Conservation (phyloP, 495 filamentous ascomycete genomes). For the Jackrogersella minutella region DNA sequence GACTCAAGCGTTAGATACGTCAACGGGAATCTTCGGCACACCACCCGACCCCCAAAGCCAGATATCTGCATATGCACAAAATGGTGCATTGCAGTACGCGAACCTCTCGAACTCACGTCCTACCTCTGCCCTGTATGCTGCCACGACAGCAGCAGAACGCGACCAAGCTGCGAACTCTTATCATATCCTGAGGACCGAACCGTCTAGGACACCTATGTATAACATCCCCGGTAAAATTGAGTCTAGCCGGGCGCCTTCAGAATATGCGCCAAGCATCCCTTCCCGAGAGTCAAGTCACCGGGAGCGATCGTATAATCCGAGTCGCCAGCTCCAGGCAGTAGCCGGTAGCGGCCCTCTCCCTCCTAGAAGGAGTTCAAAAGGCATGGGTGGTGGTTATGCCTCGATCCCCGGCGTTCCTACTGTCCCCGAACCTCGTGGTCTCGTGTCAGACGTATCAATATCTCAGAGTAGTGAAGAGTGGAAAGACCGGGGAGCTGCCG, state of each 20-base stretch:
- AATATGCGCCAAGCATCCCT: constrained; percentile 70
- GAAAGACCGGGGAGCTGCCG: constrained; percentile 91
- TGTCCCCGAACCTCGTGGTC: constrained; percentile 55
- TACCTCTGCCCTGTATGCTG: constrained; percentile 62
- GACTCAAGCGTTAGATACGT: constrained; percentile 48
- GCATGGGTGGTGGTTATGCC: constrained; percentile 60
- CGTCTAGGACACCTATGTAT: constrained; percentile 68
- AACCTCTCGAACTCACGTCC: constrained; percentile 57
- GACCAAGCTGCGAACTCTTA: constrained; percentile 54
- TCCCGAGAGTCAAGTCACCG: constrained; percentile 75
- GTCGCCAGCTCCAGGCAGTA: constrained; percentile 55
- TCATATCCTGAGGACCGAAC: constrained; percentile 67
- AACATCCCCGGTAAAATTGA: constrained; percentile 64
- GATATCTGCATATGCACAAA: constrained; percentile 34
- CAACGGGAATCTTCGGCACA: constrained; percentile 14
- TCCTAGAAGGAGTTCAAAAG: constrained; percentile 72
- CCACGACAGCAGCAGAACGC: constrained; percentile 44
- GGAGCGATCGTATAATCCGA: constrained; percentile 70
- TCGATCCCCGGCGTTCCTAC: constrained; percentile 50
- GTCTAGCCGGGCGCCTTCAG: constrained; percentile 67
- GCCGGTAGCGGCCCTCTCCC: constrained; percentile 67
- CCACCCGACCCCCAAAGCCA: constrained; percentile 26
- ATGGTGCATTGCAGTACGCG: constrained; percentile 39
- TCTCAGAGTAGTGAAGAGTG: constrained; percentile 85
- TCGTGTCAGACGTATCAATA: constrained; percentile 70